These are phyloP conservation scores for Dittrichia graveolens DNA, from an alignment of 129 eudicot genomes.

Conservation along the genomic window DNA sequence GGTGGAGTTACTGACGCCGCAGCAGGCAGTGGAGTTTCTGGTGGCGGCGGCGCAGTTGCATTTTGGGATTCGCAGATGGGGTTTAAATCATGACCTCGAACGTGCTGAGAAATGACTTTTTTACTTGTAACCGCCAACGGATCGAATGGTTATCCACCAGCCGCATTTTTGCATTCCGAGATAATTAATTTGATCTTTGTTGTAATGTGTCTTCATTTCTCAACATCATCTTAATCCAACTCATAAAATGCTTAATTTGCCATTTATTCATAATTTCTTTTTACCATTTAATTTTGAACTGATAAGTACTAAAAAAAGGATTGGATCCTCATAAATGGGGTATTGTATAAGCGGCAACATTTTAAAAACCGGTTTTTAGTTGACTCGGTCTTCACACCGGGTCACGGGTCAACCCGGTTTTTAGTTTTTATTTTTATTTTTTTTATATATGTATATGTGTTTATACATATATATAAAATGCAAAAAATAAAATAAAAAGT, in stretches of 20 bases:
- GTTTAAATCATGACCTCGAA: constrained; percentile 54
- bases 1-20: constrained; percentile 78
- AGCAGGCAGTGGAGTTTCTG: constrained; percentile 76
- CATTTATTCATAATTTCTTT: background rate
- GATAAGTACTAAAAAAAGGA: no score
- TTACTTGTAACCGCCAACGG: background rate
- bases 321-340: no score
- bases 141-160: background rate
- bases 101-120: constrained; percentile 28
- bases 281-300: no score
- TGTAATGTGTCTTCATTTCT: constrained; percentile 15
- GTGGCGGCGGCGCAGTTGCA: constrained; percentile 73
- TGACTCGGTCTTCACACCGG: no score
- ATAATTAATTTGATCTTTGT: background rate
- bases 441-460: no score
- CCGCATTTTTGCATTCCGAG: constrained; percentile 17
- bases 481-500: no score
- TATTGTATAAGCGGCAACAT: no score
- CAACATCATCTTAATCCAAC: background rate
- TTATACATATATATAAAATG: no score
- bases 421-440: no score
- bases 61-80: constrained; percentile 68
- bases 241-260: background rate
- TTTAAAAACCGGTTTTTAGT: no score
- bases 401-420: no score